phyloP scores from a whole-genome alignment of 805 yeast species.

The Priceomyces medius region DNA sequence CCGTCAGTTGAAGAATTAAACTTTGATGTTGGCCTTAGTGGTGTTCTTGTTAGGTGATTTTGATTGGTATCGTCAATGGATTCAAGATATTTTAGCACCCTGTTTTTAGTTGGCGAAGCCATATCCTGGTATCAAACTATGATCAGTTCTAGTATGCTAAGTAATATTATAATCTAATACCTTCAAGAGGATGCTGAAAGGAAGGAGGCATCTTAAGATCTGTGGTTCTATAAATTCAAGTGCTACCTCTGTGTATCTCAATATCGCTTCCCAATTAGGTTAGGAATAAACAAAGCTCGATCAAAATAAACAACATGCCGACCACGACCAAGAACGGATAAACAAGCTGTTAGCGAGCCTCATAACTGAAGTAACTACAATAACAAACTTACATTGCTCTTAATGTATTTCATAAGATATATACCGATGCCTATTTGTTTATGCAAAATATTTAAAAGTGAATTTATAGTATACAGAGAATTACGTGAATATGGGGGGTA shows the following conservation, averaged over 20 bases:
- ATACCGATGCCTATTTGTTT: background rate
- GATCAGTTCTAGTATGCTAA: too few species aligned
- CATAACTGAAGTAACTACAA: background rate
- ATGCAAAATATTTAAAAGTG: background rate
- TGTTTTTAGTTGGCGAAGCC: slow-evolving; percentile 21
- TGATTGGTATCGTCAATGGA: slow-evolving; percentile 22
- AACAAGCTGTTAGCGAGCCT: background rate
- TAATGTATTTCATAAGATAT: background rate
- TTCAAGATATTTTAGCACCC: slow-evolving; percentile 35
- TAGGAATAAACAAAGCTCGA: slow-evolving; percentile 3
- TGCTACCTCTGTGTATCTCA: too few species aligned
- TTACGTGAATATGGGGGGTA: background rate
- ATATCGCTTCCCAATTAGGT: slow-evolving; percentile 6
- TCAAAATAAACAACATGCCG: slow-evolving; percentile 6
- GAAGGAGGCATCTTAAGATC: too few species aligned
- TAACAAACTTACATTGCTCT: background rate
- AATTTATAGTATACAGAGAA: background rate
- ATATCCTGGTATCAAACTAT: slow-evolving; percentile 9
- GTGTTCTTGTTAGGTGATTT: slow-evolving; percentile 24
- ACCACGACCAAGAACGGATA: too few species aligned
- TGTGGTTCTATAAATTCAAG: too few species aligned
- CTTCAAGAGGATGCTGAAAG: too few species aligned
- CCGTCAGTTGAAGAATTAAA: slow-evolving; percentile 18
- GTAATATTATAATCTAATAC: too few species aligned
- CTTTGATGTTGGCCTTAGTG: slow-evolving; percentile 30